Conservation (phyloP, 2,329 filamentous ascomycete genomes). For the Kalmusia sp. region DNA sequence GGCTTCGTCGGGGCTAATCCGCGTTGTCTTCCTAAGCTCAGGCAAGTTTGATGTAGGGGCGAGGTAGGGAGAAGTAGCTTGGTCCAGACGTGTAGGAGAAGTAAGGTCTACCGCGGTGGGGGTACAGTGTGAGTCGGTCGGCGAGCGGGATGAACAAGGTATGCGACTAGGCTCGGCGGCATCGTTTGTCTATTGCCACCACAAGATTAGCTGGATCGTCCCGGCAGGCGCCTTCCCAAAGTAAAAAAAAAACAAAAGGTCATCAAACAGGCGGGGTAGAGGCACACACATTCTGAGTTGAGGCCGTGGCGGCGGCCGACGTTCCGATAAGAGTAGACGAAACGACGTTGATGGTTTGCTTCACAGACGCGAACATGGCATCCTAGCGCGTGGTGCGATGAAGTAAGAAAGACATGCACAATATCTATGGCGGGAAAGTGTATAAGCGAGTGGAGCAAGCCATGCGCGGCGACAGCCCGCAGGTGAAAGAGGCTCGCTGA, state of each 20-base stretch:
- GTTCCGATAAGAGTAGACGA: slow-evolving; percentile 1
- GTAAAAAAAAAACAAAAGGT: too few relatives aligned
- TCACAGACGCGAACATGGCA: slow-evolving; percentile 3
- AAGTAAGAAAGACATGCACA: not conserved
- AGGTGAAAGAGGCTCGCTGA: slow-evolving; percentile 3
- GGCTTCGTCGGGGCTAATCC: slow-evolving; percentile 14
- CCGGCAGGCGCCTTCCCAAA: too few relatives aligned
- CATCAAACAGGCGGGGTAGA: not conserved
- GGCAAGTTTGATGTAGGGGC: not conserved
- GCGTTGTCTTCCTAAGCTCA: not conserved
- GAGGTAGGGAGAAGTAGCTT: not conserved
- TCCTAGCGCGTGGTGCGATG: slow-evolving; percentile 6
- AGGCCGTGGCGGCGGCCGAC: not conserved
- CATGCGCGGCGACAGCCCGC: slow-evolving; percentile 1
- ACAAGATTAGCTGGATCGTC: not conserved
- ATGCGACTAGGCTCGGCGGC: slow-evolving; percentile 13
- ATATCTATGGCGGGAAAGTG: not conserved
- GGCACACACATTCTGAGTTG: not conserved
- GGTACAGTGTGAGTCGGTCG: not conserved
- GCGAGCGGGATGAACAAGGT: slow-evolving; percentile 1
- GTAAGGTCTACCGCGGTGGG: slow-evolving; percentile 4
- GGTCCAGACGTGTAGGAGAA: not conserved
- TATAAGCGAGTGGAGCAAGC: not conserved
- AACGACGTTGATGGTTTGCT: not conserved
- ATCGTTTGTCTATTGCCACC: slow-evolving; percentile 30